A percentile compares a stretch with the other conserved stretches of the same genome.
These are phyloP conservation scores for Fistulinella prunicolor DNA, from an alignment of 768 basidiomycete genomes.

Conservation along the genomic window DNA sequence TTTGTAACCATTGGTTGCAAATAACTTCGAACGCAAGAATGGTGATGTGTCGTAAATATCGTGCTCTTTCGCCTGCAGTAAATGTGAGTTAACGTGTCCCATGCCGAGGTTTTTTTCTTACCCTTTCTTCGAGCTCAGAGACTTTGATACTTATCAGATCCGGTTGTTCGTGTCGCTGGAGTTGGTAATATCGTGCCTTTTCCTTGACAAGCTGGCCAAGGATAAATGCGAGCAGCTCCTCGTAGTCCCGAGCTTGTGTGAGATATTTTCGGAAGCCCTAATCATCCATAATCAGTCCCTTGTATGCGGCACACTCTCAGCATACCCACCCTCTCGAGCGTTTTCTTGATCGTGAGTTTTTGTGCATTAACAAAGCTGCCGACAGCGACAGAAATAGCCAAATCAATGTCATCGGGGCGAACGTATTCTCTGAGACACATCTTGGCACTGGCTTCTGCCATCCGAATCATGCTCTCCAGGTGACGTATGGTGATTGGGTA, in stretches of 20 bases:
- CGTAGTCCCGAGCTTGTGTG: slow-evolving; percentile 92
- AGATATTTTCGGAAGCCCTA: slow-evolving; percentile 98
- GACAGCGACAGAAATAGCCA: slow-evolving; percentile 94
- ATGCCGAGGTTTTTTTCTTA: slow-evolving; percentile 36
- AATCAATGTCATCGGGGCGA: slow-evolving; percentile 91
- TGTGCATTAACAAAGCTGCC: slow-evolving; percentile 95
- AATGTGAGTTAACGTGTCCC: slow-evolving; percentile 8
- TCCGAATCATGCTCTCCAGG: slow-evolving; percentile 98
- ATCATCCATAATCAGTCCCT: slow-evolving; percentile 14
- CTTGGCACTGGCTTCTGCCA: slow-evolving; percentile 98
- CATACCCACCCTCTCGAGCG: slow-evolving; percentile 74
- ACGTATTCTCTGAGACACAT: slow-evolving; percentile 98
- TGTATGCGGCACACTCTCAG: not conserved
- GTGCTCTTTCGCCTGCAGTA: slow-evolving; percentile 83
- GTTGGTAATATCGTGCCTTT: slow-evolving; percentile 79
- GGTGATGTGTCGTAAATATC: slow-evolving; percentile 90
- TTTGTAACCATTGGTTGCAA: slow-evolving; percentile 86
- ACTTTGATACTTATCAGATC: slow-evolving; percentile 72
- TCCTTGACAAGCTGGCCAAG: slow-evolving; percentile 94
- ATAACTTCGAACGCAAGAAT: slow-evolving; percentile 84
- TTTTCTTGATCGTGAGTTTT: slow-evolving; percentile 98
- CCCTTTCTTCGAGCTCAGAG: slow-evolving; percentile 83
- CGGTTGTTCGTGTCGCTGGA: slow-evolving; percentile 75
- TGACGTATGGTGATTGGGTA: slow-evolving; percentile 98
- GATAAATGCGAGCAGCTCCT: slow-evolving; percentile 91